phyloP scores from a whole-genome alignment of 1,284 basidiomycete species.

The Boletus semigastroideus region DNA sequence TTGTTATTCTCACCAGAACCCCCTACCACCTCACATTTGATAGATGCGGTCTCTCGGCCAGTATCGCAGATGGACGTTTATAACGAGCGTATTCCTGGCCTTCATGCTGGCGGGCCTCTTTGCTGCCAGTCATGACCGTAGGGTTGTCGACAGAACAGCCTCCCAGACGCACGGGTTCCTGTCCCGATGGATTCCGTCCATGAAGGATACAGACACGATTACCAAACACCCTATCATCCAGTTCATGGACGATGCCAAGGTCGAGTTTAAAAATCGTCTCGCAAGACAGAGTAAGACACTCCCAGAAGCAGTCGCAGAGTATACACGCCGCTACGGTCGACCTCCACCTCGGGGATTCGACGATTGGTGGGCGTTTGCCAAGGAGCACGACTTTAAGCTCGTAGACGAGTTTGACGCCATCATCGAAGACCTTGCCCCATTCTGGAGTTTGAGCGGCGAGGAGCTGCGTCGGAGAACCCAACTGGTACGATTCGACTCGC shows the following conservation, averaged over 20 bases:
- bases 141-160: slow-evolving; percentile 4
- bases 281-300: slow-evolving; percentile 76
- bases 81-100: slow-evolving; percentile 46
- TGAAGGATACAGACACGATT: slow-evolving; percentile 4
- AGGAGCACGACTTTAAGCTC: slow-evolving; percentile 72
- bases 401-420: slow-evolving; percentile 91
- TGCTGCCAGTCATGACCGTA: slow-evolving; percentile 35
- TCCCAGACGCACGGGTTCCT: slow-evolving; percentile 16
- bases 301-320: slow-evolving; percentile 72
- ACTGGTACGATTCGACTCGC: slow-evolving; percentile 36
- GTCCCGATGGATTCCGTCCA: slow-evolving; percentile 19
- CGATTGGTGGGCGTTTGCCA: slow-evolving; percentile 84
- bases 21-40: neutral
- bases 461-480: slow-evolving; percentile 48
- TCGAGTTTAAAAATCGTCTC: slow-evolving; percentile 64
- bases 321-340: slow-evolving; percentile 72
- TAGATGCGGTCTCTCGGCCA: slow-evolving; percentile 5
- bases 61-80: slow-evolving; percentile 42
- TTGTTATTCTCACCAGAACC: too few species aligned
- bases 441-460: slow-evolving; percentile 69
- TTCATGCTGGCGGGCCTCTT: slow-evolving; percentile 61
- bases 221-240: slow-evolving; percentile 74
- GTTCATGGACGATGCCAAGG: slow-evolving; percentile 80
- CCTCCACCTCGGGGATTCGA: slow-evolving; percentile 89
- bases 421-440: slow-evolving; percentile 78